Conservation (phyloP, 1,284 basidiomycete genomes). For the Cryptococcus floricola region DNA sequence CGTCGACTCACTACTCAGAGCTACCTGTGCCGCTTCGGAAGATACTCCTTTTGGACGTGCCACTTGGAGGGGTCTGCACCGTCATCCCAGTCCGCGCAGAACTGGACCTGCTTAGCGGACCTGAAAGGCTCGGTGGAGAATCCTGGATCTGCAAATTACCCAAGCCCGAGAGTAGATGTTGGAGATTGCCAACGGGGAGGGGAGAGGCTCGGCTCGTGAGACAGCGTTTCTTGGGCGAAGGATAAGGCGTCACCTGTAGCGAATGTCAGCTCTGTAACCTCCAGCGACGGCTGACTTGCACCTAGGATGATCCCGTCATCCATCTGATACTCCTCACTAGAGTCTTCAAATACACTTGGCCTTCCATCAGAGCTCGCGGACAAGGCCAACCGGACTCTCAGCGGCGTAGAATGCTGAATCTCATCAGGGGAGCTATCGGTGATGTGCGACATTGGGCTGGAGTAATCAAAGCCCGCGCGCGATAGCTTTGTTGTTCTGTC, state of each 20-base stretch:
- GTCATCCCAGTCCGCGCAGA: neutral
- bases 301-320: neutral
- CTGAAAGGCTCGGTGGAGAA: neutral
- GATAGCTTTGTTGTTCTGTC: no score
- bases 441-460: no score
- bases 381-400: no score
- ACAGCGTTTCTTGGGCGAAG: neutral
- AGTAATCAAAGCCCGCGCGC: no score
- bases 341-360: neutral
- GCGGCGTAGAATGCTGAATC: no score
- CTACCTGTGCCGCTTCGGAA: neutral
- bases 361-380: neutral
- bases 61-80: neutral
- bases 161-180: neutral
- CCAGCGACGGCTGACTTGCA: neutral
- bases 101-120: neutral
- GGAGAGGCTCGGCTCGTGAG: neutral
- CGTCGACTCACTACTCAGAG: neutral
- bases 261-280: neutral
- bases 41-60: neutral
- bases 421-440: no score
- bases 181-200: neutral
- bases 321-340: neutral
- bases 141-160: neutral
- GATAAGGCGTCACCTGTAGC: constrained; percentile 3